Evolutionary conservation across 2,329 filamentous ascomycete genomes (phyloP).

Genomic region (Hypoxylon sp.): DNA sequence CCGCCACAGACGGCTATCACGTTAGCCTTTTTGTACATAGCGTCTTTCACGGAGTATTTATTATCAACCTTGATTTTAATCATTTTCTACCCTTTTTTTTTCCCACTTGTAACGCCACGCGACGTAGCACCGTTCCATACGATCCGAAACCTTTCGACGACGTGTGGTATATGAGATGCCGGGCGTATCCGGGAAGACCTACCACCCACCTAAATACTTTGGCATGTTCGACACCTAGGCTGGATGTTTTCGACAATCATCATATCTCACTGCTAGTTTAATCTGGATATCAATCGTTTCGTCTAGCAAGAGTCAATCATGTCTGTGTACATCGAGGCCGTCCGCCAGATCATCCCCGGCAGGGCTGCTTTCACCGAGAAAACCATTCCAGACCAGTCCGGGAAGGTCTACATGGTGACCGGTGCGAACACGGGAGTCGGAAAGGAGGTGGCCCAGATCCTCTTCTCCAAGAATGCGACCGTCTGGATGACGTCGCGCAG

Average conservation of each 20-base stretch:
- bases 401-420: constrained; percentile 39
- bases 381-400: constrained; percentile 31
- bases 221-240: background rate
- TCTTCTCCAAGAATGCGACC: constrained; percentile 39
- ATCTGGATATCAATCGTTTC: background rate
- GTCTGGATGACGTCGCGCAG: constrained; percentile 37
- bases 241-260: background rate
- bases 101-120: too few relatives aligned
- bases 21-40: too few relatives aligned
- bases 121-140: too few relatives aligned
- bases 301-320: background rate
- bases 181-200: too few relatives aligned
- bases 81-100: too few relatives aligned
- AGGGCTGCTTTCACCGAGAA: constrained; percentile 35
- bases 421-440: constrained; percentile 41
- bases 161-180: too few relatives aligned
- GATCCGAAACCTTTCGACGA: too few relatives aligned
- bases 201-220: too few relatives aligned
- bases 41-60: too few relatives aligned
- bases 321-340: constrained; percentile 21
- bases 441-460: constrained; percentile 33
- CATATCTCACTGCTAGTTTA: background rate
- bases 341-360: constrained; percentile 32
- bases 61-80: too few relatives aligned
- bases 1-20: too few relatives aligned